Base-by-base conservation (phyloP, 306 rosid genomes). In the Vicia villosa region DNA sequence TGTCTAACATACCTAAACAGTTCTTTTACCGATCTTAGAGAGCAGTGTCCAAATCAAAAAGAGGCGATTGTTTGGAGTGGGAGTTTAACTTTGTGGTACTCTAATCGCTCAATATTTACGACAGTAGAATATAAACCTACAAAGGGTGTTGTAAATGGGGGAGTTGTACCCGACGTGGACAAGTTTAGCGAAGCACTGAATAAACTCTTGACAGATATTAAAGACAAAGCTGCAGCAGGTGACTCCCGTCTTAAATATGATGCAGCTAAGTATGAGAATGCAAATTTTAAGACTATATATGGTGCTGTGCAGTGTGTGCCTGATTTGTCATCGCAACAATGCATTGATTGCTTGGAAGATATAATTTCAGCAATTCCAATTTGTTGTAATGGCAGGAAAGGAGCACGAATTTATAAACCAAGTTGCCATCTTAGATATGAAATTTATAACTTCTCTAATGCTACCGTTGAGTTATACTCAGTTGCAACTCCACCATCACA, bases 261-360 rank as follows among this genome's bases (percentile, higher is more conserved):
- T 0, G 17, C 17, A 55, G 38, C 0, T 19, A 5, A 13, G 5
- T 26, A 4, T 24, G 15, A 24, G 7, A 57, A 1, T 28, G 16
- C 66, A 0, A 8, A 14, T 11, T 15, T 9, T 21, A 6, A 8
- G 1, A 46, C 19, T 1, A 8, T 71, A 40, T 36, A 17, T 16
- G 87, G 68, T 42, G 42, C 58, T 14, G 54, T 21, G 2, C 87
- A 82, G 74, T 83, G 90, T 50, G 52, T 72, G 1, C 82, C 82
- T 8, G 82, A 83, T 69, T 60, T 85, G 54, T 36, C 81, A 0
- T 0, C 14, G 6, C 56, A 50, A 10, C 38, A 63, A 1, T 86
- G 90, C 42, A 37, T 0, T 22, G 1, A 1, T 3, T 83, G 90
- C 69, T 47, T 83, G 32, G 9, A 1, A 3, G 0, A 0, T 0